Conservation (phyloP, 1,139 yeast species). For the Arxiozyma heterogenica region DNA sequence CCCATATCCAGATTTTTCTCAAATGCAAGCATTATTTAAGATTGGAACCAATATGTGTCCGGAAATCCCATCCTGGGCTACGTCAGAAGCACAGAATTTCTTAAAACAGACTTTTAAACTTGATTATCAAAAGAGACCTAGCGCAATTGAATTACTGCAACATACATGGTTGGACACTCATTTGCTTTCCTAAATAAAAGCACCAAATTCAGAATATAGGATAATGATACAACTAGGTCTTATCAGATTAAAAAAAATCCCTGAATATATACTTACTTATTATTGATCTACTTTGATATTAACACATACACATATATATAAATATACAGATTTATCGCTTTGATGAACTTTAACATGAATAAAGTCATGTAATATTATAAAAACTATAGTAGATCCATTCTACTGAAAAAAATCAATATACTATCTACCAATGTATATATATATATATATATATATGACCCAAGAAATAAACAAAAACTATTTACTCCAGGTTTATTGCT, state of each 20-base stretch:
- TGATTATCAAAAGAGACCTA: conserved; percentile 64
- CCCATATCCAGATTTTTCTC: conserved; percentile 88
- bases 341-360: background rate
- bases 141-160: conserved; percentile 58
- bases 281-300: too few species aligned
- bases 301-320: too few species aligned
- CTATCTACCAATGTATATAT: background rate
- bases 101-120: conserved; percentile 59
- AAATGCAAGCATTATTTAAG: conserved; percentile 92
- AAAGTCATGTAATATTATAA: too few species aligned
- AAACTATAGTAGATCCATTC: background rate
- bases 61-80: conserved; percentile 67
- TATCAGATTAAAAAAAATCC: background rate
- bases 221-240: background rate
- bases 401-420: background rate
- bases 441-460: background rate
- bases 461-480: background rate
- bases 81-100: conserved; percentile 60
- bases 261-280: background rate
- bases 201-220: background rate
- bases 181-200: background rate
- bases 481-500: background rate
- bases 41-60: conserved; percentile 80
- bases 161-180: conserved; percentile 36
- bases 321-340: too few species aligned